Base-by-base conservation (phyloP, 2,329 filamentous ascomycete genomes). In the Hyphodiscus sp. region DNA sequence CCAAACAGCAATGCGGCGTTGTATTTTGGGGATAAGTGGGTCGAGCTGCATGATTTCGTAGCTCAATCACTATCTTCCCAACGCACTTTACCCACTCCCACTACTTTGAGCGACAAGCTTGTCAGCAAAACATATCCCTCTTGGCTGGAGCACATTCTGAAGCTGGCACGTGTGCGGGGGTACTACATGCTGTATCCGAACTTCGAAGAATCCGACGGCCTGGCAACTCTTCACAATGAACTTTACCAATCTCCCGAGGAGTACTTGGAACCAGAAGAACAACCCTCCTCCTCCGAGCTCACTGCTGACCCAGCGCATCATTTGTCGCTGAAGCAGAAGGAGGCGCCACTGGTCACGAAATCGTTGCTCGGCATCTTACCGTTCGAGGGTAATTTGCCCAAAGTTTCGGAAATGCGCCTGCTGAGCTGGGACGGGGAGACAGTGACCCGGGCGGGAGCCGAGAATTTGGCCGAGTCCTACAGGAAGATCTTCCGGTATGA, bases 1-100 rank as follows among this genome's bases (percentile, higher is more conserved):
- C 91, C 92, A 5, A 87, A 84, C 59, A 89, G 86, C 65, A 87
- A 94, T 58, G 91, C 92, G 0, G 81, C 85, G 11, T 76, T 99
- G 10, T 86, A 92, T 67, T 83, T 94, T 52, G 91, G 91, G 44
- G 82, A 90, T 47, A 91, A 86, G 65, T 99, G 94, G 94, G 73
- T 81, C 13, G 89, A 95, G 61, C 78, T 96, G 10, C 91, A 96
- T 67, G 80, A 83, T 11, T 94, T 95, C 62, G 78, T 95, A 1
- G 81, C 86, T 11, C 54, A 61, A 18, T 20, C 51, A 1, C 58
- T 68, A 6, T 47, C 51, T 23, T 60, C 64, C 8, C 69, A 70
- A 38, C 60, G 61, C 9, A 64, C 63, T n/a, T 61, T 70, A 8
- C 61, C 68, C 1, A 63, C 69, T 1, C 71, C 75, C 1, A 61